Evolutionary conservation across 108 stramenopile species (phyloP).

Genomic region (Pseudonitzschia multiseries): DNA sequence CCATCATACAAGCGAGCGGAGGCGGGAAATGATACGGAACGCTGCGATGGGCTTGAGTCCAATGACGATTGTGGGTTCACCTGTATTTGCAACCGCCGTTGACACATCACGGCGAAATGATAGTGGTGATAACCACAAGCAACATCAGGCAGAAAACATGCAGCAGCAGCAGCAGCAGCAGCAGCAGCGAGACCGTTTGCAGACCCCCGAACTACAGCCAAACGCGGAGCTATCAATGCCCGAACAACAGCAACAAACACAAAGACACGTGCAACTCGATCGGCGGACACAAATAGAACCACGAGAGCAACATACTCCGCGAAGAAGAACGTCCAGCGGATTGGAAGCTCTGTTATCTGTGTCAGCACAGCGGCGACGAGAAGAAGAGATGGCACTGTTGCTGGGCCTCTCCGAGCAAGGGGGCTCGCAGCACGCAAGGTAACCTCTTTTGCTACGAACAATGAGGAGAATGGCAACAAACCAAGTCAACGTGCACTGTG

Average conservation of each 20-base stretch:
- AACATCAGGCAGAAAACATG: background rate
- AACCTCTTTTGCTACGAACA: background rate
- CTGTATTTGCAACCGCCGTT: background rate
- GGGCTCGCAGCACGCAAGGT: background rate
- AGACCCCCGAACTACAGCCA: background rate
- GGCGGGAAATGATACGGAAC: conserved; percentile 9
- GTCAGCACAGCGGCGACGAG: conserved; percentile 15
- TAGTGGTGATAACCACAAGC: background rate
- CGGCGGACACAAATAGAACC: background rate
- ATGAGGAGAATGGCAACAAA: background rate
- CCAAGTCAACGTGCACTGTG: too few species aligned
- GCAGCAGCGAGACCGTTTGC: background rate
- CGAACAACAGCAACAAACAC: background rate
- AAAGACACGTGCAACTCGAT: background rate
- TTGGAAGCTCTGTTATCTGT: conserved; percentile 12
- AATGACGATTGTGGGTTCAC: conserved; percentile 1
- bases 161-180: conserved; percentile 4
- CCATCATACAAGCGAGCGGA: conserved; percentile 9
- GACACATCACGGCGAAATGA: background rate
- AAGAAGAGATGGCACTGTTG: conserved; percentile 19
- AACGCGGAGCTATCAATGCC: background rate
- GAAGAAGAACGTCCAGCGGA: background rate
- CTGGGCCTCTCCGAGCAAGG: background rate
- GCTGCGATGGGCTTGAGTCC: conserved; percentile 8
- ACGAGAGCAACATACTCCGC: background rate